Base-by-base conservation (phyloP, 306 rosid species). In the Castanopsis chinensis region DNA sequence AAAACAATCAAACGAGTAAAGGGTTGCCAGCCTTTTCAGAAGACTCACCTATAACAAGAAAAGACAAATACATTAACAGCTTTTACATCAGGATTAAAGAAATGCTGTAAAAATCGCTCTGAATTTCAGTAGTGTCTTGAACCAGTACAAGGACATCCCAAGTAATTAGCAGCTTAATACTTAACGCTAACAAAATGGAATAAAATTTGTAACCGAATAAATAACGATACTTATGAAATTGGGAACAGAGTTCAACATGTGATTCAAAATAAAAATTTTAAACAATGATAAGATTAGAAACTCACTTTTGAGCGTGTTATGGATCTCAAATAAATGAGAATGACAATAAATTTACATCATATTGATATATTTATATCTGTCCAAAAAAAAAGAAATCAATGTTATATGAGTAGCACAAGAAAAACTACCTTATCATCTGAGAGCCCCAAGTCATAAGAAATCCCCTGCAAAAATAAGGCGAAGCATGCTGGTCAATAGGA, bases 1-100 rank as follows among this genome's bases (percentile, higher is more conserved):
- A 76, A 91, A 88, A 83, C 83, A 92, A 79, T 86, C 84, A 70
- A 86, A 71, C 19, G 91, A 86, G 81, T 87, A 81, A 60, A 81
- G 85, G 64, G 52, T 72, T 33, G 88, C 90, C 65, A 71, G 54
- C 75, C 43, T 88, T 80, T 85, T 82, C 20, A 92, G 84, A 79
- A 80, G 69, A 85, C 56, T 69, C 64, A 86, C 85, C 91, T 88
- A 73, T 20, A 58, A 72, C 70, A 81, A 41, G 54, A 69, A 76
- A 30, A 74, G 5, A 73, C 25, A 67, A 35, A 18, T 32, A 37
- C 0, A 9, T 67, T 67, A 67, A 18, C 51, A 33, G 41, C 27
- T 67, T 33, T 67, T 45, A 11, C 1, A 33, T 33, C 52, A 67
- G 25, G 49, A 67, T 33, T 18, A 18, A 4, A 33, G 51, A 67